phyloP scores from a whole-genome alignment of 768 basidiomycete genomes.

The Trametes elegans region DNA sequence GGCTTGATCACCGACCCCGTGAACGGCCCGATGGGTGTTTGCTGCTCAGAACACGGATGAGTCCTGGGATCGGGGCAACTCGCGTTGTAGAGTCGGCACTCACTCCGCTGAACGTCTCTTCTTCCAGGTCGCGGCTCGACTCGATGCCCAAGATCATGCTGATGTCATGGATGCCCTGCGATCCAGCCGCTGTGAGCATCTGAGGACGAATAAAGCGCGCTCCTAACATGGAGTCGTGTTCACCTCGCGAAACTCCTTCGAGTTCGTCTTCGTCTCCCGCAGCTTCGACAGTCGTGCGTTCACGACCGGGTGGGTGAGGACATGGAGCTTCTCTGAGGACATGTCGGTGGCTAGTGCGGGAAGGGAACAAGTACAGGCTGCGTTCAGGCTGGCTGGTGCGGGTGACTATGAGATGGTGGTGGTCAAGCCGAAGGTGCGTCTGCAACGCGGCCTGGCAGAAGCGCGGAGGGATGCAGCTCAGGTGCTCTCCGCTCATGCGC shows the following conservation, averaged over 20 bases:
- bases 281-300: slow-evolving; percentile 73
- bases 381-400: not conserved
- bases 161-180: slow-evolving; percentile 70
- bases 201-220: not conserved
- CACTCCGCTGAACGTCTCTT: slow-evolving; percentile 64
- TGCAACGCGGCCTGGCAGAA: slow-evolving; percentile 1
- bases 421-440: not conserved
- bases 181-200: not conserved
- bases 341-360: slow-evolving; percentile 23
- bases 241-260: slow-evolving; percentile 83
- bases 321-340: slow-evolving; percentile 40
- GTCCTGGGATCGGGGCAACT: not conserved
- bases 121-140: slow-evolving; percentile 66
- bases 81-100: slow-evolving; percentile 23
- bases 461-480: not conserved
- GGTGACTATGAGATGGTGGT: not conserved
- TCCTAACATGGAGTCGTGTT: slow-evolving; percentile 7
- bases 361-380: not conserved
- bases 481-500: not conserved
- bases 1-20: slow-evolving; percentile 74
- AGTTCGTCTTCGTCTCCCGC: slow-evolving; percentile 52
- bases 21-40: slow-evolving; percentile 79
- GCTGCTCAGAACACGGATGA: slow-evolving; percentile 35
- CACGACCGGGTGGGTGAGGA: slow-evolving; percentile 69
- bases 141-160: slow-evolving; percentile 82